Evolutionary conservation across 495 filamentous ascomycete species (phyloP).

Genomic region (Clavariopsis aquatica): DNA sequence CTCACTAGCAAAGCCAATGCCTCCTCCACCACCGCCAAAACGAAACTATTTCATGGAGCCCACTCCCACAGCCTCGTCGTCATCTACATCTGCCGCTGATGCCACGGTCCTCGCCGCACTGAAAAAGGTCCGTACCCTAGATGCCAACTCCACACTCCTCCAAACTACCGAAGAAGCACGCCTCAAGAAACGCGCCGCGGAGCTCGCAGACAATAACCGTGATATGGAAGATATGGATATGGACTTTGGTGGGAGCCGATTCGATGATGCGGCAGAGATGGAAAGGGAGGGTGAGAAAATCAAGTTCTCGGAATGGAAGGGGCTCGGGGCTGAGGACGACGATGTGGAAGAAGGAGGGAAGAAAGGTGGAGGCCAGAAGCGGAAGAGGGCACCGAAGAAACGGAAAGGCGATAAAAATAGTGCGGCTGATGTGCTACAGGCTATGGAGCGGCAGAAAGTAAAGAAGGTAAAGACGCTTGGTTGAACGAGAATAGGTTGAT

Average conservation of each 20-base stretch:
- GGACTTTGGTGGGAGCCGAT: slow-evolving; percentile 83
- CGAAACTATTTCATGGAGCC: slow-evolving; percentile 63
- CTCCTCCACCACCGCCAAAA: background rate
- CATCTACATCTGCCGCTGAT: slow-evolving; percentile 62
- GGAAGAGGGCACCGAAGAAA: slow-evolving; percentile 84
- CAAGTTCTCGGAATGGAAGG: slow-evolving; percentile 65
- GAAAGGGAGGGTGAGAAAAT: slow-evolving; percentile 56
- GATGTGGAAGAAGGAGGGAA: slow-evolving; percentile 55
- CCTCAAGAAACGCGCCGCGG: slow-evolving; percentile 62
- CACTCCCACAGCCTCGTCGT: slow-evolving; percentile 36
- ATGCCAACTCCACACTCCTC: slow-evolving; percentile 50
- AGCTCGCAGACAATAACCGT: slow-evolving; percentile 73
- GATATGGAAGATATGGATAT: slow-evolving; percentile 93
- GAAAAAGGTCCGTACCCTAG: slow-evolving; percentile 76
- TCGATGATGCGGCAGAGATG: slow-evolving; percentile 81
- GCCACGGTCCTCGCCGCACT: slow-evolving; percentile 80
- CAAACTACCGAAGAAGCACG: slow-evolving; percentile 47
- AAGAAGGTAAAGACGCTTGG: slow-evolving; percentile 1
- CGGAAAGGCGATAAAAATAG: slow-evolving; percentile 81
- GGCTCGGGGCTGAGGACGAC: slow-evolving; percentile 49
- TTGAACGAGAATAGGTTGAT: background rate
- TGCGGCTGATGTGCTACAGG: slow-evolving; percentile 75
- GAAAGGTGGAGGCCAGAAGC: slow-evolving; percentile 58
- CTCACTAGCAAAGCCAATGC: background rate
- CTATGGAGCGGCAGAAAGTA: slow-evolving; percentile 68